Percentiles rank a stretch among this genome's conserved stretches.
Conservation (phyloP, 495 filamentous ascomycete genomes). For the Neurospora sp. region DNA sequence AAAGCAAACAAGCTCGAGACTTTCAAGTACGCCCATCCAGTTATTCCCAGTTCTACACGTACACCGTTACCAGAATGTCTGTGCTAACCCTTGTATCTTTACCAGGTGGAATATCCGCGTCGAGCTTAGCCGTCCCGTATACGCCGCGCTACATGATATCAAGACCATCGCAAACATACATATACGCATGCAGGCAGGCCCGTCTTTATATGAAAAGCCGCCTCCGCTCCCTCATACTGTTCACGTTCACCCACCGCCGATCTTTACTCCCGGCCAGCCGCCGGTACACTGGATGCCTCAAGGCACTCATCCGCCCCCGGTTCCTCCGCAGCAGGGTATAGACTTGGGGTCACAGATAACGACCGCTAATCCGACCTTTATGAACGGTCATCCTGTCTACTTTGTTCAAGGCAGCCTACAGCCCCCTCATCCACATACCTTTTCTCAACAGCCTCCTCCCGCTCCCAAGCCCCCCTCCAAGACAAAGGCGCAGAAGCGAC, state of each 20-base stretch:
- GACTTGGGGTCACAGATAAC: not conserved
- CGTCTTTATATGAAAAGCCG: slow-evolving; percentile 36
- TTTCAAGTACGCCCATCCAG: slow-evolving; percentile 34
- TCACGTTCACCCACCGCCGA: not conserved
- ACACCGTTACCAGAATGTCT: not conserved
- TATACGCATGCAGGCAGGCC: slow-evolving; percentile 45
- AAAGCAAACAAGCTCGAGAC: slow-evolving; percentile 43
- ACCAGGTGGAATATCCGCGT: slow-evolving; percentile 52
- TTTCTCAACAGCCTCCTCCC: slow-evolving; percentile 8
- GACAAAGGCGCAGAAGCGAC: slow-evolving; percentile 13
- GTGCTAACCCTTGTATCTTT: slow-evolving; percentile 4
- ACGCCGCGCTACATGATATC: slow-evolving; percentile 43
- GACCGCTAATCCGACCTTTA: not conserved
- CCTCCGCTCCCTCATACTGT: slow-evolving; percentile 26
- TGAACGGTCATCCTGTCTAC: not conserved
- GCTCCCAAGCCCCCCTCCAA: slow-evolving; percentile 14
- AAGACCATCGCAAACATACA: slow-evolving; percentile 43
- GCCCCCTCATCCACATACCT: slow-evolving; percentile 2
- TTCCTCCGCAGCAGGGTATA: not conserved
- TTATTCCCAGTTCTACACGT: not conserved
- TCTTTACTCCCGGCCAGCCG: not conserved
- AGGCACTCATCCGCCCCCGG: not conserved
- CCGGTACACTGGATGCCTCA: not conserved
- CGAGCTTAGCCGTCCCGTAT: slow-evolving; percentile 49
- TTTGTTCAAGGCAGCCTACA: not conserved